Base-by-base conservation (phyloP, 345 rosid species). In the Arabis alpina region DNA sequence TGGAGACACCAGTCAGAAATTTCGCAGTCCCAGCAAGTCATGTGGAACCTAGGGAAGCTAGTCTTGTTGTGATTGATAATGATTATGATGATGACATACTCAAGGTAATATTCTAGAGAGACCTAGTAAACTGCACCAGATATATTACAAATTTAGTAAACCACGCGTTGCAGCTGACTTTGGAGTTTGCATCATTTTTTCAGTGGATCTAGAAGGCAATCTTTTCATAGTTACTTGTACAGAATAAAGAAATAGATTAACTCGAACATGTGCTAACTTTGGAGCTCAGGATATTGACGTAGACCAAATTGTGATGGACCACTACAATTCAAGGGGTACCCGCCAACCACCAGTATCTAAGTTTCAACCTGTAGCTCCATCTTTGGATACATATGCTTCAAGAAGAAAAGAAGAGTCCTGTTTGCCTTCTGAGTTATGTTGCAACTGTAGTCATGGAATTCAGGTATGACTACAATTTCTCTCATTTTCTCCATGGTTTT, bases 271-370 rank as follows among this genome's bases (percentile, higher is more conserved):
- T 74, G 68, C 25, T 51, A 25, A 34, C 27, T 61, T 76, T 77
- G 78, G 62, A 58, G 61, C 61, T 79, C 91, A 92, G 98, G 77
- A 76, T 75, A 85, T 89, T 75, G 96, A 90, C 60, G 83, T 92
- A 49, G 96, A 92, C 79, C 91, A 85, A 74, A 90, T 92, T 69
- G 85, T 83, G 67, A 85, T 83, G 81, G 88, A 88, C 61, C 98
- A 89, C 81, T 88, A 83, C 78, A 92, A 86, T 53, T 79, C 92
- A 57, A 61, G 73, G 67, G 63, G 80, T 75, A 89, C 89, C 6
- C 88, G 86, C 39, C 88, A 83, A 76, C 80, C 89, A 51, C 68
- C 95, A 41, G 36, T 77, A 68, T 80, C 86, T 28, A 86, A 79
- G 81, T 80, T 77, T 74, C 81, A 83, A 40, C 73, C 85, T 48